phyloP scores from a whole-genome alignment of 2,329 filamentous ascomycete species.

The Sporothrix variecibatus region DNA sequence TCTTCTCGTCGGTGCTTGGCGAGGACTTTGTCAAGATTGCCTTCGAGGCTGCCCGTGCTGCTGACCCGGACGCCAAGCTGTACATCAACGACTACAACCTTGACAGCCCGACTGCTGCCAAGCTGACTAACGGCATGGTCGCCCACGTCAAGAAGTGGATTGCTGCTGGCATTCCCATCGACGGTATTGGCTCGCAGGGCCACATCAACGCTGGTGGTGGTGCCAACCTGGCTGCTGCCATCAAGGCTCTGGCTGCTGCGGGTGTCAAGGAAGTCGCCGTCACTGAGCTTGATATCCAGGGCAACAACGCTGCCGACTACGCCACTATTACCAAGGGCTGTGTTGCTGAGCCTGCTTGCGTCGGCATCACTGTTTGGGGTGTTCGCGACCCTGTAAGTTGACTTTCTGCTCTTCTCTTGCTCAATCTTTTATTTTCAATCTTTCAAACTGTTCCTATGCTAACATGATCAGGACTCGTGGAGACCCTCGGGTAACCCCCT shows the following conservation, averaged over 20 bases:
- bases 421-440: not conserved
- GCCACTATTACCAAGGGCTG: slow-evolving; percentile 60
- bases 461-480: slow-evolving; percentile 50
- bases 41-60: slow-evolving; percentile 66
- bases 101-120: slow-evolving; percentile 60
- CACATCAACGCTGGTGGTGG: slow-evolving; percentile 54
- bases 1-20: slow-evolving; percentile 69
- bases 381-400: slow-evolving; percentile 47
- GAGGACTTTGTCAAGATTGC: slow-evolving; percentile 70
- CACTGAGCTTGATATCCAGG: slow-evolving; percentile 68
- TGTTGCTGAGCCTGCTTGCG: slow-evolving; percentile 58
- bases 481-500: slow-evolving; percentile 52
- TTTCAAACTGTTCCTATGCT: not conserved
- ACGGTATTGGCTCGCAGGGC: slow-evolving; percentile 63
- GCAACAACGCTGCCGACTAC: slow-evolving; percentile 59
- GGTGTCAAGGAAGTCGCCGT: slow-evolving; percentile 60
- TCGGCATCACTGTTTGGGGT: slow-evolving; percentile 67
- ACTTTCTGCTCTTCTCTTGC: not conserved
- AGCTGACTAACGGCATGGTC: slow-evolving; percentile 57
- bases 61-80: slow-evolving; percentile 67
- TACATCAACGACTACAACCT: slow-evolving; percentile 79
- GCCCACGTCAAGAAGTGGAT: slow-evolving; percentile 65
- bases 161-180: slow-evolving; percentile 62
- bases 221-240: slow-evolving; percentile 48
- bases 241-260: slow-evolving; percentile 54